A percentile compares a stretch with the other conserved stretches of the same genome.
Conservation (phyloP, 768 basidiomycete genomes). For the Zangia roseola region DNA sequence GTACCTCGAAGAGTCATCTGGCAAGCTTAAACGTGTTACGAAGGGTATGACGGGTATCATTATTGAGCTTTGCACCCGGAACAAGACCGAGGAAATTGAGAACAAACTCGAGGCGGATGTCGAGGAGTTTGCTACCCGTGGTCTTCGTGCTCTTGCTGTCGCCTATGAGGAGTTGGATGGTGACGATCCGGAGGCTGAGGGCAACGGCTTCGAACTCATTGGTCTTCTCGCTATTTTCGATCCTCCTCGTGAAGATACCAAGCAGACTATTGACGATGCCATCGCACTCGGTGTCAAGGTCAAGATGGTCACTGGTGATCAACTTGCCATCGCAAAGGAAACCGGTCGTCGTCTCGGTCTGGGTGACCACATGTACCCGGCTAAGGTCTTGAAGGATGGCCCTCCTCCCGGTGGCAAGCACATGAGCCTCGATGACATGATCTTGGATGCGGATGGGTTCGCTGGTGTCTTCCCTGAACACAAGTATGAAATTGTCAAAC, state of each 20-base stretch:
- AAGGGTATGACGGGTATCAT: slow-evolving; percentile 99
- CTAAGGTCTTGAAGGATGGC: slow-evolving; percentile 98
- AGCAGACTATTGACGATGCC: slow-evolving; percentile 98
- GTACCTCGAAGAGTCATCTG: slow-evolving; percentile 91
- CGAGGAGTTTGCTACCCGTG: slow-evolving; percentile 92
- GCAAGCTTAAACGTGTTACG: slow-evolving; percentile 96
- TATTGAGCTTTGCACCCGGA: slow-evolving; percentile 94
- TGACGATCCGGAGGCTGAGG: slow-evolving; percentile 79
- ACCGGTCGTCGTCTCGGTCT: slow-evolving; percentile 97
- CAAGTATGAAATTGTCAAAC: slow-evolving; percentile 99
- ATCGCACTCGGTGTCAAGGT: slow-evolving; percentile 94
- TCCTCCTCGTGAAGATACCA: slow-evolving; percentile 96
- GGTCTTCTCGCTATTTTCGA: slow-evolving; percentile 98
- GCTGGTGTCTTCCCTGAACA: slow-evolving; percentile 99
- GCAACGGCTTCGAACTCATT: slow-evolving; percentile 96
- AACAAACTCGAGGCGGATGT: slow-evolving; percentile 91
- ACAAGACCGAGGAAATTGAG: slow-evolving; percentile 94
- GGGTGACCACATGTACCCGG: slow-evolving; percentile 99
- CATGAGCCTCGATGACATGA: slow-evolving; percentile 91
- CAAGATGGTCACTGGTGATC: slow-evolving; percentile 99
- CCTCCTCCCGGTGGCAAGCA: slow-evolving; percentile 86
- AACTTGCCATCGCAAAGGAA: slow-evolving; percentile 99
- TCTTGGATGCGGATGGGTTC: slow-evolving; percentile 98
- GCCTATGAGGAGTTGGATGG: slow-evolving; percentile 92
- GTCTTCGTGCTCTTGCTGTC: slow-evolving; percentile 94